Evolutionary conservation across 331 rosid species (phyloP).

Genomic region (Phaseolus coccineus): DNA sequence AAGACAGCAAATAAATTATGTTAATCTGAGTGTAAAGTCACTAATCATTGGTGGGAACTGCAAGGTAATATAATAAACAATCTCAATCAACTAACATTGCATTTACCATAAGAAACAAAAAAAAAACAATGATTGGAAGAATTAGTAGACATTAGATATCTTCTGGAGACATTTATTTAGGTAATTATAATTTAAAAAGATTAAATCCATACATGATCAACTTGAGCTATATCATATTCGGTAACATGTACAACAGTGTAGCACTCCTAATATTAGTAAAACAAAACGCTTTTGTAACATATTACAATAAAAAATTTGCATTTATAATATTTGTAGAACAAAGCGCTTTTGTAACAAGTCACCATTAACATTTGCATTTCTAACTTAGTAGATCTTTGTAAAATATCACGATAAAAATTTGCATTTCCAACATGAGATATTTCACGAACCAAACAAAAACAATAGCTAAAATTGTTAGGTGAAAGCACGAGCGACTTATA

Average conservation of each 20-base stretch:
- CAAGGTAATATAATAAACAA: not conserved
- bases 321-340: too few relatives aligned
- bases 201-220: constrained; percentile 21
- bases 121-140: constrained; percentile 21
- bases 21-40: not conserved
- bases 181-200: constrained; percentile 3
- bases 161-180: not conserved
- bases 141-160: not conserved
- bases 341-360: too few relatives aligned
- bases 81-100: constrained; percentile 30
- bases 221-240: not conserved
- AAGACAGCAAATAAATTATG: constrained; percentile 27
- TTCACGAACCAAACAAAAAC: not conserved
- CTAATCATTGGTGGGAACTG: constrained; percentile 25
- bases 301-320: constrained; percentile 15
- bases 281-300: not conserved
- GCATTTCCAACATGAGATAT: not conserved
- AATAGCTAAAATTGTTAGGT: not conserved
- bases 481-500: not conserved
- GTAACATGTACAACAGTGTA: constrained; percentile 10
- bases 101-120: constrained; percentile 22
- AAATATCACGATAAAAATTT: too few relatives aligned
- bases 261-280: constrained; percentile 15
- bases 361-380: too few relatives aligned
- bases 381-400: too few relatives aligned